Evolutionary conservation across 208 protist genomes (phyloP), one percentile per base, ranked within the genome.

Genomic region (Trichomonas vaginalis): DNA sequence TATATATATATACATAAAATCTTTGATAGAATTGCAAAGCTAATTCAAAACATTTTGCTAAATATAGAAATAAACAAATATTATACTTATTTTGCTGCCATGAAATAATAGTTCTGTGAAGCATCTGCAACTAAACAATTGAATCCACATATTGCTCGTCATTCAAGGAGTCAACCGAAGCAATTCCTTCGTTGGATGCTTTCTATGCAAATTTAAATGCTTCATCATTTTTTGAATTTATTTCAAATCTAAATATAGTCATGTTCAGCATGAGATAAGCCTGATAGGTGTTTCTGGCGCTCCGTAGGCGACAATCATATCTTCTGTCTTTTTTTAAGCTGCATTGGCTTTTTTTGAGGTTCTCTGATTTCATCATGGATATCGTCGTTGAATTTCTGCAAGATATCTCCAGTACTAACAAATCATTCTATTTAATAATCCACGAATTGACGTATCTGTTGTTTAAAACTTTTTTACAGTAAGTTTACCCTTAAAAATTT

Each of bases 101-200:
- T 48, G 86, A 35, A 92, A 92, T 8, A 92, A 92, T 92, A 8
- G 86, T 92, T 51, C 86, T 92, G 15, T 92, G 96, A 0, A 98
- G 86, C 51, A 98, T 96, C 96, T 98, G 97, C 97, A 98, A 98
- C 95, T 98, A 98, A 46, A 98, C 96, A 42, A 97, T 98, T 40
- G 97, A 96, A 56, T 98, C 97, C 96, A 98, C 98, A 96, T 98
- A 98, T 15, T 96, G 96, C 56, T 97, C 97, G 79, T 98, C 97
- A 79, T 96, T 96, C 23, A 98, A 95, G 27, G 96, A 88, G 79
- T 98, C 97, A 14, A 98, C 96, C n/a, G 97, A 97, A 27, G 96
- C 96, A 82, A 98, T 98, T 21, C 97, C 97, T 45, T 98, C 97
- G 86, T 98, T 97, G n/a, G 96, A 97, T 47, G 96, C 96, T 46